Evolutionary conservation across 2,329 filamentous ascomycete species (phyloP).

Genomic region (Zymoseptoria brevis): DNA sequence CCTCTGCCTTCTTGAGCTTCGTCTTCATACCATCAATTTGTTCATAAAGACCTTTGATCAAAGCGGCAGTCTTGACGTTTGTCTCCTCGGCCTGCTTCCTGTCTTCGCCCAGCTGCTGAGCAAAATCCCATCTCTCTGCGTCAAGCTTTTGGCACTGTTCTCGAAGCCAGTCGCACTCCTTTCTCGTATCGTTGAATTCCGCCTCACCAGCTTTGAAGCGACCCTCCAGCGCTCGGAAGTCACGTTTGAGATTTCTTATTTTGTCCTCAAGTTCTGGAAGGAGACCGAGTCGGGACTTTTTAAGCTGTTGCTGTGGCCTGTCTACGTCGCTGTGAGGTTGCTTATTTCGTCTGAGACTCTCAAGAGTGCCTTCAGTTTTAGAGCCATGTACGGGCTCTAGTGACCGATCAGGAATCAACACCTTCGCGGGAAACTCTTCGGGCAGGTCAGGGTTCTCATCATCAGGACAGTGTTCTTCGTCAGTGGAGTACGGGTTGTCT

Average conservation of each 20-base stretch:
- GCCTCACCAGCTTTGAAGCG: not conserved
- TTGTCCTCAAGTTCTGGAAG: not conserved
- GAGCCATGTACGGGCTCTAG: not conserved
- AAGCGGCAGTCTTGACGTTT: not conserved
- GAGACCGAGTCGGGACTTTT: not conserved
- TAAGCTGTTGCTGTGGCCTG: not conserved
- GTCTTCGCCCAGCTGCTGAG: not conserved
- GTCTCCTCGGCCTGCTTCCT: not conserved
- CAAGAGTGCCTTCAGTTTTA: not conserved
- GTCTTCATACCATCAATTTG: not conserved
- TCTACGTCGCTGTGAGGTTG: not conserved
- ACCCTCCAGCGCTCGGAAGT: too few species aligned
- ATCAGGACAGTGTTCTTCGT: too few species aligned
- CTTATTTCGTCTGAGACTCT: not conserved
- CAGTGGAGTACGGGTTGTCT: too few species aligned
- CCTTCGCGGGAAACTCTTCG: not conserved
- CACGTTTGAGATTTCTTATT: not conserved
- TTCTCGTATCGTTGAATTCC: not conserved
- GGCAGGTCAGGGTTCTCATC: not conserved
- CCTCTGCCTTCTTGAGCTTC: not conserved
- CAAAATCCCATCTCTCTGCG: not conserved
- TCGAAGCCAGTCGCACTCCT: not conserved
- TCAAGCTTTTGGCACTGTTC: not conserved
- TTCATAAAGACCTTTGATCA: not conserved
- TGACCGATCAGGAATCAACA: not conserved